Conservation (phyloP, 192 early-diverging fungal genomes). For the Coemansia interrupta region DNA sequence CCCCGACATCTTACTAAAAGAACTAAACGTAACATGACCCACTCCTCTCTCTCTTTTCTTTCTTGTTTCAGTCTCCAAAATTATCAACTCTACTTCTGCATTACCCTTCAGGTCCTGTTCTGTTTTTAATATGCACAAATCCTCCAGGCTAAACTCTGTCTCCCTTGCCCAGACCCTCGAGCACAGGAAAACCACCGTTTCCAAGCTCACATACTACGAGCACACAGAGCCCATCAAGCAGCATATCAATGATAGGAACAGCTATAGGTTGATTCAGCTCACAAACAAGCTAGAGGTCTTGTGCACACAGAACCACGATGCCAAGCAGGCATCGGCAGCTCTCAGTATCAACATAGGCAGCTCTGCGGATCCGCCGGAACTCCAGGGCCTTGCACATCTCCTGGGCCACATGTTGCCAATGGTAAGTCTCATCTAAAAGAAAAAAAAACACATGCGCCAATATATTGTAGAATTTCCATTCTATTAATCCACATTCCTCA, state of each 20-base stretch:
- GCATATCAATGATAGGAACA: conserved; percentile 50
- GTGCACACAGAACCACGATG: conserved; percentile 55
- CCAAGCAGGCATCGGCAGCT: conserved; percentile 51
- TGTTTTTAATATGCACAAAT: no score
- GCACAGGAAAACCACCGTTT: not conserved
- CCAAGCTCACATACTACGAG: conserved; percentile 9
- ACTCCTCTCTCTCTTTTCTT: no score
- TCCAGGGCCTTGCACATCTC: conserved; percentile 64
- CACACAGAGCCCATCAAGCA: conserved; percentile 27
- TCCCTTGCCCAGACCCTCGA: no score
- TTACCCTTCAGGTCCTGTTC: no score
- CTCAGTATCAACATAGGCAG: conserved; percentile 61
- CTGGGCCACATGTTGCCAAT: conserved; percentile 66
- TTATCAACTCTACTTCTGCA: no score
- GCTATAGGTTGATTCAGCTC: conserved; percentile 56
- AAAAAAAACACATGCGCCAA: not conserved
- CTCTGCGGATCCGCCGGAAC: conserved; percentile 54
- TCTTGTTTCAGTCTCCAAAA: no score
- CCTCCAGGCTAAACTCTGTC: no score
- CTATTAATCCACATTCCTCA: no score
- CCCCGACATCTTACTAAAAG: no score
- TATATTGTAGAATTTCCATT: no score
- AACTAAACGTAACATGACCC: no score
- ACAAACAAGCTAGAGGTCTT: conserved; percentile 57
- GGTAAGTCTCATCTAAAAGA: conserved; percentile 3